Evolutionary conservation across 768 basidiomycete genomes (phyloP).

Genomic region (Suillus spraguei): DNA sequence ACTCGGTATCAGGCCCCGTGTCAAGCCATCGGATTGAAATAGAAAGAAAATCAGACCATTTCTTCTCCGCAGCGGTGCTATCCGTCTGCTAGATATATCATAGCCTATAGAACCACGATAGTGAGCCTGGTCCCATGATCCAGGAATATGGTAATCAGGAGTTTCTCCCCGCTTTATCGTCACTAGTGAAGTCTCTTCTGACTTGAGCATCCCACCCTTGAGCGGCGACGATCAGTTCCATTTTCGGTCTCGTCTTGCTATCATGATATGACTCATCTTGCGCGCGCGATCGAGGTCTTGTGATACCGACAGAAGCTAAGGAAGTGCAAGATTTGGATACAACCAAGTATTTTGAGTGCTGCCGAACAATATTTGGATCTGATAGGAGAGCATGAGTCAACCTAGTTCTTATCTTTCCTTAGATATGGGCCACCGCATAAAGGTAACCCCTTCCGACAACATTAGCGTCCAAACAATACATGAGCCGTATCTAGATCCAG

Average conservation of each 20-base stretch:
- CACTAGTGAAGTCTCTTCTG: constrained; percentile 24
- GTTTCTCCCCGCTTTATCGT: constrained; percentile 22
- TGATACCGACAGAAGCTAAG: constrained; percentile 24
- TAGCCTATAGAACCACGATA: constrained; percentile 21
- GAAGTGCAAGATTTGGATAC: constrained; percentile 11
- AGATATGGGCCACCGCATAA: constrained; percentile 92
- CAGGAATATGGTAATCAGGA: constrained; percentile 16
- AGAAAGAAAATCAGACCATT: constrained; percentile 39
- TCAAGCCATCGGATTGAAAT: not conserved
- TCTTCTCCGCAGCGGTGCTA: constrained; percentile 43
- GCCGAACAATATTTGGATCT: constrained; percentile 4
- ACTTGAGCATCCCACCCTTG: constrained; percentile 24
- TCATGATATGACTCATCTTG: constrained; percentile 35
- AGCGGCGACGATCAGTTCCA: constrained; percentile 26
- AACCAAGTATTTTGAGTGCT: constrained; percentile 51
- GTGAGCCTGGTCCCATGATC: constrained; percentile 30
- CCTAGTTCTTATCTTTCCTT: constrained; percentile 65
- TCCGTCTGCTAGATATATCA: constrained; percentile 8
- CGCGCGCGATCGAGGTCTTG: constrained; percentile 28
- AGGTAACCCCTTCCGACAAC: constrained; percentile 67
- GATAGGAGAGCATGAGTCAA: constrained; percentile 3
- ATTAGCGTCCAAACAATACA: constrained; percentile 36
- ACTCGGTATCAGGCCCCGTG: not conserved
- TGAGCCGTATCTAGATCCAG: constrained; percentile 90
- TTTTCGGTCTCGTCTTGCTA: constrained; percentile 36